A percentile compares a stretch with the other conserved stretches of the same genome.
Conservation (phyloP, 2,329 filamentous ascomycete species). For the Huntiella abstrusa region DNA sequence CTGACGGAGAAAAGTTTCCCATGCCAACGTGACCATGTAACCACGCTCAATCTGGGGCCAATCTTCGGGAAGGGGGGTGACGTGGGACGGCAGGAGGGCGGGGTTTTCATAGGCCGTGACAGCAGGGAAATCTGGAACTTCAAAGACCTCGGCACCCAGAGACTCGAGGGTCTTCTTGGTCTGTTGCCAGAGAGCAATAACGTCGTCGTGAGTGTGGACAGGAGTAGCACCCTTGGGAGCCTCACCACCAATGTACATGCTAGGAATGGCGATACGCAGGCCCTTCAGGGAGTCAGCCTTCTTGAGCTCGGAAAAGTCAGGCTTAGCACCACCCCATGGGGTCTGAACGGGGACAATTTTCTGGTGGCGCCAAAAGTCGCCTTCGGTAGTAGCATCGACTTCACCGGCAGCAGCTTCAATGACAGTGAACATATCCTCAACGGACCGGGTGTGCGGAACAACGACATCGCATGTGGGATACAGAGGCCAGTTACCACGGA, state of each 20-base stretch:
- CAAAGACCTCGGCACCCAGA: constrained; percentile 23
- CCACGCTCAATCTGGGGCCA: constrained; percentile 29
- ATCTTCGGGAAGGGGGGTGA: constrained; percentile 19
- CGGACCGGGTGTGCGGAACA: constrained; percentile 31
- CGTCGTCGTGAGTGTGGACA: constrained; percentile 12
- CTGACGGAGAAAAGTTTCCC: constrained; percentile 29
- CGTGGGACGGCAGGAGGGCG: constrained; percentile 21
- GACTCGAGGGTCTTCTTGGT: constrained; percentile 20
- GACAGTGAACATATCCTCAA: constrained; percentile 30
- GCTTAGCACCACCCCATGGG: constrained; percentile 17
- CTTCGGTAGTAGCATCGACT: constrained; percentile 20
- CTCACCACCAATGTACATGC: constrained; percentile 28
- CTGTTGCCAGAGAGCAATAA: constrained; percentile 16
- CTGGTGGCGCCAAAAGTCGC: constrained; percentile 38
- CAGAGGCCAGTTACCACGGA: constrained; percentile 34
- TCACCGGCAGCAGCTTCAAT: constrained; percentile 27
- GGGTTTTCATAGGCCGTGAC: constrained; percentile 28
- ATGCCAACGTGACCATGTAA: constrained; percentile 29
- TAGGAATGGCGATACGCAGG: constrained; percentile 29
- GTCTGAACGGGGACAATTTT: constrained; percentile 23
- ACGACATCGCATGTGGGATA: constrained; percentile 37
- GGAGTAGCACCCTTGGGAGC: constrained; percentile 10
- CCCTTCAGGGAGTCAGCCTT: constrained; percentile 20
- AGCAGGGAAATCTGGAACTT: constrained; percentile 25
- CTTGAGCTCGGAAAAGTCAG: constrained; percentile 14